Evolutionary conservation across 192 early-diverging fungal species (phyloP).

Genomic region (Entomortierella parvispora): DNA sequence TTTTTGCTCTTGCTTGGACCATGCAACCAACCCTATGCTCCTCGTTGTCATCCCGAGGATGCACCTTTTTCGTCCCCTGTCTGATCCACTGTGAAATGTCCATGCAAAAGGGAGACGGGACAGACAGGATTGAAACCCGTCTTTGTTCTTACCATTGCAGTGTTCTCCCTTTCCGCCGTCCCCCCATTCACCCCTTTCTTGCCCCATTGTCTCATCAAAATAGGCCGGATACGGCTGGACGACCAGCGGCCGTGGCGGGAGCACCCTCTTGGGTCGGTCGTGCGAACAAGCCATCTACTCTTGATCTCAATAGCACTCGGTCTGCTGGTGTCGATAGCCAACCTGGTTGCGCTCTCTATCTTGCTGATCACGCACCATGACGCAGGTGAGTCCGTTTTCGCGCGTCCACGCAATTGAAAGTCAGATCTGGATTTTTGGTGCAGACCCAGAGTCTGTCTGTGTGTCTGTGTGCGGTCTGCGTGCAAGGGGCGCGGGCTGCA

Average conservation of each 20-base stretch:
- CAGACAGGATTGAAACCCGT: no score
- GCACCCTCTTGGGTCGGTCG: slow-evolving; percentile 7
- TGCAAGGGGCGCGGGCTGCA: no score
- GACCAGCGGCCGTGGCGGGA: slow-evolving; percentile 26
- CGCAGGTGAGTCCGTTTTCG: slow-evolving; percentile 12
- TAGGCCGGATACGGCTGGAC: slow-evolving; percentile 35
- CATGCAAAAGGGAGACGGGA: no score
- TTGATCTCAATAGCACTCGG: slow-evolving; percentile 20
- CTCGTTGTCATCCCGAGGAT: no score
- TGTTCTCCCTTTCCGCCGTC: not conserved
- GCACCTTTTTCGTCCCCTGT: not conserved
- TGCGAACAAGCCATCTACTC: slow-evolving; percentile 7
- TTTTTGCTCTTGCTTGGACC: not conserved
- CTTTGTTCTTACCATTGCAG: no score
- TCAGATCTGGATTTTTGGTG: not conserved
- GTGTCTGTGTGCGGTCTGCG: not conserved
- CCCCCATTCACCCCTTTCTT: not conserved
- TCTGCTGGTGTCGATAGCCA: slow-evolving; percentile 26
- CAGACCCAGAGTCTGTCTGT: not conserved
- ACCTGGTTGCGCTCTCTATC: slow-evolving; percentile 19
- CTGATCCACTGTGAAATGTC: no score
- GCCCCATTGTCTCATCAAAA: not conserved
- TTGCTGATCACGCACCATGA: slow-evolving; percentile 21
- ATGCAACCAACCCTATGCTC: no score
- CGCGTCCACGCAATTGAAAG: not conserved